Evolutionary conservation across 2,329 filamentous ascomycete genomes (phyloP).

Genomic region (Hymenoscyphus infarciens): DNA sequence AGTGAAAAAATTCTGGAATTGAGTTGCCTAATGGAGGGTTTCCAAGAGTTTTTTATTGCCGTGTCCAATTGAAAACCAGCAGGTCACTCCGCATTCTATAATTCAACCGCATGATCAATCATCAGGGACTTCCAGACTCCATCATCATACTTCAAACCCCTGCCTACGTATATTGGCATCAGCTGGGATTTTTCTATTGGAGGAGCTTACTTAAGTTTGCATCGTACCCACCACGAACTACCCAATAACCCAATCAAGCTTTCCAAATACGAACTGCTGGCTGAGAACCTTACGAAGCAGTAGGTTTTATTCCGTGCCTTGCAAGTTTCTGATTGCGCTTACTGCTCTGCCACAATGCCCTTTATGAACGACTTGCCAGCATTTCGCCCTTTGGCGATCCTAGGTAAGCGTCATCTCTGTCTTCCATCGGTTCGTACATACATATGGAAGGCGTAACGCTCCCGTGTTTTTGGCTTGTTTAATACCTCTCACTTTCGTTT

Average conservation of each 20-base stretch:
- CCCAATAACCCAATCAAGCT: background rate
- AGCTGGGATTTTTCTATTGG: background rate
- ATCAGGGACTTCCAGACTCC: no score
- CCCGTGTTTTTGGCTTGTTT: background rate
- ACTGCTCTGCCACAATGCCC: background rate
- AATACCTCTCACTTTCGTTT: constrained; percentile 8
- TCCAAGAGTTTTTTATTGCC: background rate
- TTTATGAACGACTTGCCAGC: background rate
- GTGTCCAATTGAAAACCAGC: no score
- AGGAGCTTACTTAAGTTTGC: background rate
- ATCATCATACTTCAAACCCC: background rate
- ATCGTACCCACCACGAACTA: background rate
- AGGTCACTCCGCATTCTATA: no score
- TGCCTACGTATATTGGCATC: background rate
- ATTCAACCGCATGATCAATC: no score
- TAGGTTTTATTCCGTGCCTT: background rate
- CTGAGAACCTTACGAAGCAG: background rate
- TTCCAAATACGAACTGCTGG: background rate
- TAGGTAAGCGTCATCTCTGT: background rate
- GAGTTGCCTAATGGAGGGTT: background rate
- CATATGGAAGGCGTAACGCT: background rate
- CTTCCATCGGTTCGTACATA: background rate
- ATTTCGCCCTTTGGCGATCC: background rate
- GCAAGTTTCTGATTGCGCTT: background rate
- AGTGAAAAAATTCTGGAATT: background rate